phyloP scores from a whole-genome alignment of 768 basidiomycete species.

The Cystobasidium ongulense region DNA sequence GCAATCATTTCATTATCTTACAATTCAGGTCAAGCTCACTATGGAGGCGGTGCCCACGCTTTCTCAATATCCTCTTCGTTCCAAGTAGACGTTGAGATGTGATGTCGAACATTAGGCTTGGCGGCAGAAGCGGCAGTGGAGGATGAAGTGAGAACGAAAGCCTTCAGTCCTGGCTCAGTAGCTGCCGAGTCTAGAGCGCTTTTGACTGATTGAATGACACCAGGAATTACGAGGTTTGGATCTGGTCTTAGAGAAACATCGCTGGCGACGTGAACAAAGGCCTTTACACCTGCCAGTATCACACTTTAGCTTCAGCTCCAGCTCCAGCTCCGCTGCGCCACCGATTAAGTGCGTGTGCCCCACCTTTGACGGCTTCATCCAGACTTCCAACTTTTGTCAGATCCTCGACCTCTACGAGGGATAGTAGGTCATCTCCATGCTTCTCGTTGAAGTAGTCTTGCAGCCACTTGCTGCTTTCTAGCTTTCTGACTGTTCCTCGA shows the following conservation, averaged over 20 bases:
- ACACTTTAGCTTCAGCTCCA: no score
- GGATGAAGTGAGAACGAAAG: slow-evolving; percentile 15
- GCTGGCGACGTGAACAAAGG: slow-evolving; percentile 16
- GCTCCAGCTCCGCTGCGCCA: no score
- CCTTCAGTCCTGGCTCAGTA: background rate
- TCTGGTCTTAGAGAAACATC: slow-evolving; percentile 26
- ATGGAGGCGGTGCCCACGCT: slow-evolving; percentile 29
- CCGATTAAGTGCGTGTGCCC: no score
- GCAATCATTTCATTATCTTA: background rate
- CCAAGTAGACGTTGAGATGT: slow-evolving; percentile 3
- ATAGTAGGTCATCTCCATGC: background rate
- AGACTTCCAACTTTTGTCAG: background rate
- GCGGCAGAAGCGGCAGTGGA: slow-evolving; percentile 8
- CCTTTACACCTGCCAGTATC: background rate
- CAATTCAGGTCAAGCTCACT: background rate
- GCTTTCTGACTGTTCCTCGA: slow-evolving; percentile 6
- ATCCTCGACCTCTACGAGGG: slow-evolving; percentile 6
- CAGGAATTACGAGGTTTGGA: slow-evolving; percentile 1
- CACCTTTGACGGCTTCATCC: slow-evolving; percentile 25
- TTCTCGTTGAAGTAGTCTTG: background rate
- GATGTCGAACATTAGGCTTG: slow-evolving; percentile 14
- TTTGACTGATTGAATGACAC: background rate
- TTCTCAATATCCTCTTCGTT: slow-evolving; percentile 1
- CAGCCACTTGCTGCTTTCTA: background rate
- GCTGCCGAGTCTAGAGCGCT: slow-evolving; percentile 3